Evolutionary conservation across 2,329 filamentous ascomycete genomes (phyloP).

Genomic region (Diaporthe nobilis): DNA sequence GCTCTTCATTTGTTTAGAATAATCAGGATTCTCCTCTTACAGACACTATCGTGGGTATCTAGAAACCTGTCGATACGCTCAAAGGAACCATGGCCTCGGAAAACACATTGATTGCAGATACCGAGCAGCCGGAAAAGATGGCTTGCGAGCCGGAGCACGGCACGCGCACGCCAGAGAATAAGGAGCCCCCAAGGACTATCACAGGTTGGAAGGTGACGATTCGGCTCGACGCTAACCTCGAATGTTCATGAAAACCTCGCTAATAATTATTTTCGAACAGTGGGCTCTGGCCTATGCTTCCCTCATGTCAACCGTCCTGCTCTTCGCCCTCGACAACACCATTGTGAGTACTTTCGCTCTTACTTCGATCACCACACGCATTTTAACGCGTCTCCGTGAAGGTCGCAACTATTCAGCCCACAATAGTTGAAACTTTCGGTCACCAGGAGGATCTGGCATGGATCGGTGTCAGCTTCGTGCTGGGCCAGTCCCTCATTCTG

Average conservation of each 20-base stretch:
- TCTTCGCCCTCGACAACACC: constrained; percentile 37
- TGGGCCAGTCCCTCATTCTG: constrained; percentile 9
- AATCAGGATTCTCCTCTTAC: neutral
- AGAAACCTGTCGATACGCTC: rapidly evolving
- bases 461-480: constrained; percentile 34
- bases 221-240: neutral
- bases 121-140: neutral
- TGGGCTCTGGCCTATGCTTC: constrained; percentile 29
- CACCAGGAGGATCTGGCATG: constrained; percentile 15
- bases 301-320: constrained; percentile 13
- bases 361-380: rapidly evolving
- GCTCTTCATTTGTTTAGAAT: neutral
- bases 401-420: constrained; percentile 31
- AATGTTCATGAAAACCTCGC: neutral
- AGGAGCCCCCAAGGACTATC: neutral
- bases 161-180: neutral
- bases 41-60: too few relatives aligned
- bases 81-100: too few relatives aligned
- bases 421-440: constrained; percentile 19
- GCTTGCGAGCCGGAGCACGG: neutral
- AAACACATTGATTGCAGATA: neutral
- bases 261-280: neutral
- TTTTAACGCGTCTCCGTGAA: neutral
- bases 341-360: neutral
- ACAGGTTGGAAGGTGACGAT: neutral